These are phyloP conservation scores for Triticum urartu DNA, from an alignment of 176 grass and related monocot species.

Conservation along the genomic window DNA sequence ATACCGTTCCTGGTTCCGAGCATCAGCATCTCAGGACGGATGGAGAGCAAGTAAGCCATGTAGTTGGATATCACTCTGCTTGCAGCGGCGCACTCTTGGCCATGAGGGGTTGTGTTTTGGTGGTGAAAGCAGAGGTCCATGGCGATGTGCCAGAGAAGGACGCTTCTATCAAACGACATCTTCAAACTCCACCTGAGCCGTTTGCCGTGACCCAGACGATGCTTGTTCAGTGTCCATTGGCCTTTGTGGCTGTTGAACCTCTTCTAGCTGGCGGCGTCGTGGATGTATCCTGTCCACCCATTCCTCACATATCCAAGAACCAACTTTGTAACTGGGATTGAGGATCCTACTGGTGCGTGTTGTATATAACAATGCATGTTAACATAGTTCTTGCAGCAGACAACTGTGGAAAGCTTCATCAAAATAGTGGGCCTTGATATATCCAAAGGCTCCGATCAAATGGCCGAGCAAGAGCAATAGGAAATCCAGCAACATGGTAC, in stretches of 20 bases:
- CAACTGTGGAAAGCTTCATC: not conserved
- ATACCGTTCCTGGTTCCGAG: too few species aligned
- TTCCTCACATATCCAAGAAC: not conserved
- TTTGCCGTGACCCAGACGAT: too few species aligned
- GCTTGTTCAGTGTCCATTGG: not conserved
- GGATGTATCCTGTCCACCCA: not conserved
- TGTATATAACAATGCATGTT: not conserved
- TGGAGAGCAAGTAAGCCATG: not conserved
- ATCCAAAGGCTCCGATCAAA: too few species aligned
- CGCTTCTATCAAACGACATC: not conserved
- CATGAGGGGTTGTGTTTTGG: not conserved
- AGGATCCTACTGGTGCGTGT: too few species aligned
- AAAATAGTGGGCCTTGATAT: not conserved
- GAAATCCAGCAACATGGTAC: not conserved
- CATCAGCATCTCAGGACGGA: not conserved
- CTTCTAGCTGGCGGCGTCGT: fast-evolving
- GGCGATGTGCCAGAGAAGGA: not conserved
- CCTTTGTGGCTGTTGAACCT: not conserved
- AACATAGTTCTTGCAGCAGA: not conserved
- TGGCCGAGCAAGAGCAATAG: fast-evolving
- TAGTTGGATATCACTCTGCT: not conserved
- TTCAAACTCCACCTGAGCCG: not conserved
- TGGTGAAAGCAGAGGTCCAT: not conserved
- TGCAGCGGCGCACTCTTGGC: fast-evolving
- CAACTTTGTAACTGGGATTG: fast-evolving